A percentile compares a stretch with the other conserved stretches of the same genome.
Evolutionary conservation across 176 grass and related monocot species (phyloP).

Genomic region (Oryza officinalis): DNA sequence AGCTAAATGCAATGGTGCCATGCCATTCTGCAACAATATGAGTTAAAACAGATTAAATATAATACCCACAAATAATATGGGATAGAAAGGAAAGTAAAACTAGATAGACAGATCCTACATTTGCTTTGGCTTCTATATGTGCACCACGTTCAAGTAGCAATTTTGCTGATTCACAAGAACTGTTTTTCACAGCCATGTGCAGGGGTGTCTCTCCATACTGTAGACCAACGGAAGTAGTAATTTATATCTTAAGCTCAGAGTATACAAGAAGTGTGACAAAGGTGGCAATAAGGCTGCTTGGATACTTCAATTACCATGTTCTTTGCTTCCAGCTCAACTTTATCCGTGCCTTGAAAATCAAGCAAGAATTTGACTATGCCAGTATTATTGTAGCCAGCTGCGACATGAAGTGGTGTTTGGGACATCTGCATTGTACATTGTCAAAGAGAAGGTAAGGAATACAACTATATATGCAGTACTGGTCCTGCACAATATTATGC

Average conservation of each 20-base stretch:
- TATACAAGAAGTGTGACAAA: background rate
- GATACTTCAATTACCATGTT: constrained; percentile 71
- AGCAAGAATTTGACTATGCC: constrained; percentile 79
- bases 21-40: constrained; percentile 81
- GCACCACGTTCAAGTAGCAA: constrained; percentile 81
- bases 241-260: constrained; percentile 27
- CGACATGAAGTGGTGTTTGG: constrained; percentile 93
- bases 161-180: constrained; percentile 67
- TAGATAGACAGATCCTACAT: constrained; percentile 52
- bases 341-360: constrained; percentile 59
- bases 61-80: background rate
- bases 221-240: constrained; percentile 22
- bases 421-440: constrained; percentile 63
- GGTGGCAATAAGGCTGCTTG: constrained; percentile 15
- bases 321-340: constrained; percentile 74
- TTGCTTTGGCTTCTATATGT: constrained; percentile 71
- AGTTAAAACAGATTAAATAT: constrained; percentile 27
- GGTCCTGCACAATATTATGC: background rate
- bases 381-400: constrained; percentile 70
- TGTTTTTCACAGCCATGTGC: constrained; percentile 94
- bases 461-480: background rate
- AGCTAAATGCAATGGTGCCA: constrained; percentile 93
- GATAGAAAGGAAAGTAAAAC: background rate
- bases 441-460: constrained; percentile 21
- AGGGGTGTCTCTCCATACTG: constrained; percentile 98